phyloP scores from a whole-genome alignment of 331 rosid genomes.

The Arachis monticola region DNA sequence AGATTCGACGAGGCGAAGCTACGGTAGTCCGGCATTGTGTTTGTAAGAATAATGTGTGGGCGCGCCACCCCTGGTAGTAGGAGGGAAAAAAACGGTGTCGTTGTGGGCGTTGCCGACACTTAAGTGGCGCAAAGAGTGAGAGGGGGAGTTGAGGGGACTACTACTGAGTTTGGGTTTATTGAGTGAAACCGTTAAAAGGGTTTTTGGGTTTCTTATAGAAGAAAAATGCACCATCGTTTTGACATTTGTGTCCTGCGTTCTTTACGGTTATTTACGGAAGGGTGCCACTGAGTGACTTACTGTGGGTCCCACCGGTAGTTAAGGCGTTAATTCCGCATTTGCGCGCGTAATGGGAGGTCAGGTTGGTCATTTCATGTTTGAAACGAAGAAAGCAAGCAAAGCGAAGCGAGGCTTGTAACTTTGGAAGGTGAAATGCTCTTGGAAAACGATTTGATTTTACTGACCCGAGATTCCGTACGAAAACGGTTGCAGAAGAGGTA shows the following conservation, averaged over 20 bases:
- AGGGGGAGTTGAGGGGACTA: not conserved
- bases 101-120: slow-evolving; percentile 59
- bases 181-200: slow-evolving; percentile 43
- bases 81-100: slow-evolving; percentile 21
- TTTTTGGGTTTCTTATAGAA: slow-evolving; percentile 48
- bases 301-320: slow-evolving; percentile 67
- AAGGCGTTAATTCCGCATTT: slow-evolving; percentile 74
- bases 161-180: slow-evolving; percentile 20
- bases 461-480: not conserved
- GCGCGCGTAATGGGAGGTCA: slow-evolving; percentile 41
- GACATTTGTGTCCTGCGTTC: slow-evolving; percentile 33
- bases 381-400: not conserved
- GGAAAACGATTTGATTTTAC: slow-evolving; percentile 1
- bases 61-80: slow-evolving; percentile 27
- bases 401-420: not conserved
- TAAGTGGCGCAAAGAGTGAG: slow-evolving; percentile 41
- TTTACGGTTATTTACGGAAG: slow-evolving; percentile 42
- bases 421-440: not conserved
- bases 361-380: slow-evolving; percentile 29
- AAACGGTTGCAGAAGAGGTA: not conserved
- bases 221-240: not conserved
- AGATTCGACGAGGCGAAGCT: slow-evolving; percentile 32
- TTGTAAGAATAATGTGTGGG: not conserved
- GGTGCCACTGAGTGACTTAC: slow-evolving; percentile 34
- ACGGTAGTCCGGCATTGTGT: slow-evolving; percentile 60